These are phyloP conservation scores for Mycena galopus DNA, from an alignment of 768 basidiomycete species.

Conservation along the genomic window DNA sequence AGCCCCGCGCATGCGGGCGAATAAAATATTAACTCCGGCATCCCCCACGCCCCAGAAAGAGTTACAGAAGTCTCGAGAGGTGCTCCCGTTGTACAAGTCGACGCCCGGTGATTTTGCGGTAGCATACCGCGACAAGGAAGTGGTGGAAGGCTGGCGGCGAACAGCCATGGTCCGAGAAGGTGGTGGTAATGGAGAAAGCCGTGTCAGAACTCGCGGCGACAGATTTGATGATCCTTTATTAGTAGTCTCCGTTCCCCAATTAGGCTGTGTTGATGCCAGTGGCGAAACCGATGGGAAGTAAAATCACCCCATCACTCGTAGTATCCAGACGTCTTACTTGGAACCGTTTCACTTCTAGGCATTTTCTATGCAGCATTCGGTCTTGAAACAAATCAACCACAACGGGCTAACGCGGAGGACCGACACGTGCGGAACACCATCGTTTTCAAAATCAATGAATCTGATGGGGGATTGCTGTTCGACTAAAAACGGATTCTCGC, in stretches of 20 bases:
- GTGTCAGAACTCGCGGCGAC: not conserved
- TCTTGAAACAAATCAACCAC: too few species aligned
- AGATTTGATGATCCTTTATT: conserved; percentile 7
- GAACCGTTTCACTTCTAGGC: too few species aligned
- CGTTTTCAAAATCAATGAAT: too few species aligned
- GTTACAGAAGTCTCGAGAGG: conserved; percentile 93
- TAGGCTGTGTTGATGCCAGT: conserved; percentile 27
- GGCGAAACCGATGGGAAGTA: too few species aligned
- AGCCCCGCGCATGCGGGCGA: conserved; percentile 90
- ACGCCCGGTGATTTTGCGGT: conserved; percentile 37
- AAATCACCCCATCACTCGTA: too few species aligned
- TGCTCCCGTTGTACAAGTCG: conserved; percentile 38
- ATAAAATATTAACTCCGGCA: conserved; percentile 91
- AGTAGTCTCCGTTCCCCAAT: too few species aligned
- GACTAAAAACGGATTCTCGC: too few species aligned
- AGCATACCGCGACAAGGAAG: conserved; percentile 37
- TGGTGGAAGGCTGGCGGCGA: conserved; percentile 35
- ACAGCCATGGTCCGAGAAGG: conserved; percentile 30
- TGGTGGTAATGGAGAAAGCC: conserved; percentile 23
- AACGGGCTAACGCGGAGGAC: too few species aligned
- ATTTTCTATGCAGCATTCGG: too few species aligned
- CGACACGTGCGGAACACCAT: too few species aligned
- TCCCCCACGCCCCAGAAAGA: conserved; percentile 94
- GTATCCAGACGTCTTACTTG: too few species aligned
- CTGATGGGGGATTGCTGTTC: too few species aligned